Conservation (phyloP, 805 yeast species). For the Candida mattraensis region DNA sequence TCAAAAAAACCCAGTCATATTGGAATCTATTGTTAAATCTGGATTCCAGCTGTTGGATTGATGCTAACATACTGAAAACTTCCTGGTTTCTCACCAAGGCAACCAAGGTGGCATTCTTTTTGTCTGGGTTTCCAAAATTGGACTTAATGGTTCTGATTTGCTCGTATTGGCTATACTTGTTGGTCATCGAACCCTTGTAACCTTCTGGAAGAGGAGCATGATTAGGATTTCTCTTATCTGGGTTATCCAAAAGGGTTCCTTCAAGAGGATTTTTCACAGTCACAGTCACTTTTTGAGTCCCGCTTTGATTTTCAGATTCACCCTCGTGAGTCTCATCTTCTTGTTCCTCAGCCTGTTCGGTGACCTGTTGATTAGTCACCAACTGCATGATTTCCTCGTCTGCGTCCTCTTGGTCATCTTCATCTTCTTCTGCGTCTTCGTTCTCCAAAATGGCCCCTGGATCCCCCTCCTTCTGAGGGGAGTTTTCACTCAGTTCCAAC, state of each 20-base stretch:
- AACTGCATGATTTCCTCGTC: background rate
- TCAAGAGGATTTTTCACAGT: slow-evolving; percentile 12
- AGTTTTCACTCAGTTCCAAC: too few relatives aligned
- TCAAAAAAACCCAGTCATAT: slow-evolving; percentile 50
- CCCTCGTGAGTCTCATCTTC: background rate
- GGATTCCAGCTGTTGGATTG: slow-evolving; percentile 40
- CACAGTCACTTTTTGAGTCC: background rate
- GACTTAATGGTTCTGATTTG: slow-evolving; percentile 22
- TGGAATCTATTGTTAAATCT: slow-evolving; percentile 39
- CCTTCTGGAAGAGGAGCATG: slow-evolving; percentile 26
- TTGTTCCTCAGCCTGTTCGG: background rate
- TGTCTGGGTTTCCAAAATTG: slow-evolving; percentile 13
- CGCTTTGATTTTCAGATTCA: background rate
- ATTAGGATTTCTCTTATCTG: slow-evolving; percentile 18
- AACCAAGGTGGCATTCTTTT: slow-evolving; percentile 63
- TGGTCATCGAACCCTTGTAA: slow-evolving; percentile 22
- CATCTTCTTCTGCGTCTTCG: background rate
- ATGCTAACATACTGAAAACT: slow-evolving; percentile 38
- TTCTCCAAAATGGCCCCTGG: background rate
- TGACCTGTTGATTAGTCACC: background rate
- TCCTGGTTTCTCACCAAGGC: slow-evolving; percentile 45
- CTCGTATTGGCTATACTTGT: slow-evolving; percentile 24
- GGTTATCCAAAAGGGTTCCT: slow-evolving; percentile 23
- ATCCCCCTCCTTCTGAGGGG: background rate
- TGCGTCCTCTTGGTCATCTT: background rate